Evolutionary conservation across 768 basidiomycete genomes (phyloP).

Genomic region (Rossbeevera mucosa): DNA sequence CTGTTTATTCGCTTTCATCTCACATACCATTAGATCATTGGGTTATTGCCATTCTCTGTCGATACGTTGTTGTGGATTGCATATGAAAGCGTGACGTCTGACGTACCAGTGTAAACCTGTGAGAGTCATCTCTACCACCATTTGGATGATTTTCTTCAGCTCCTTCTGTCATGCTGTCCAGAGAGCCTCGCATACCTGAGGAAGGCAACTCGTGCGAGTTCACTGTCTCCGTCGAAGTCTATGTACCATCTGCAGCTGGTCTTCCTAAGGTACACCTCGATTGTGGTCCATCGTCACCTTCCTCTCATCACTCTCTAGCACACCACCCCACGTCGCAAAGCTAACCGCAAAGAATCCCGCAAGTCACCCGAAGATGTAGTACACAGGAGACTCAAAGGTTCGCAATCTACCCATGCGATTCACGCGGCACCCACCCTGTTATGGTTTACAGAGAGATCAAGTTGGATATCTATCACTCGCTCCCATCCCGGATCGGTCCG

Average conservation of each 20-base stretch:
- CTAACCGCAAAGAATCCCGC: slow-evolving; percentile 46
- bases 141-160: neutral
- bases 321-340: slow-evolving; percentile 45
- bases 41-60: slow-evolving; percentile 1
- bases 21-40: slow-evolving; percentile 10
- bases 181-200: slow-evolving; percentile 5
- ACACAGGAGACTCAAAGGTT: slow-evolving; percentile 59
- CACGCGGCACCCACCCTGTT: slow-evolving; percentile 1
- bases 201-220: slow-evolving; percentile 41
- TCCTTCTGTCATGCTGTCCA: slow-evolving; percentile 12
- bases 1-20: slow-evolving; percentile 10
- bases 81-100: slow-evolving; percentile 1
- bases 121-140: neutral
- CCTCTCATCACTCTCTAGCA: slow-evolving; percentile 34
- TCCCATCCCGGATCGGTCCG: slow-evolving; percentile 49
- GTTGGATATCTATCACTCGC: slow-evolving; percentile 61
- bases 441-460: slow-evolving; percentile 55
- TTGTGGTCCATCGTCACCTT: neutral
- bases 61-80: slow-evolving; percentile 9
- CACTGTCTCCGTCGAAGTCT: slow-evolving; percentile 58
- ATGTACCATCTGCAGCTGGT: slow-evolving; percentile 48
- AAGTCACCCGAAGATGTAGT: slow-evolving; percentile 39
- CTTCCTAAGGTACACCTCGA: slow-evolving; percentile 52
- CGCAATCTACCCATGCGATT: slow-evolving; percentile 5
- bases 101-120: neutral